Base-by-base conservation (phyloP, 805 yeast genomes). In the Starmerella floricola region DNA sequence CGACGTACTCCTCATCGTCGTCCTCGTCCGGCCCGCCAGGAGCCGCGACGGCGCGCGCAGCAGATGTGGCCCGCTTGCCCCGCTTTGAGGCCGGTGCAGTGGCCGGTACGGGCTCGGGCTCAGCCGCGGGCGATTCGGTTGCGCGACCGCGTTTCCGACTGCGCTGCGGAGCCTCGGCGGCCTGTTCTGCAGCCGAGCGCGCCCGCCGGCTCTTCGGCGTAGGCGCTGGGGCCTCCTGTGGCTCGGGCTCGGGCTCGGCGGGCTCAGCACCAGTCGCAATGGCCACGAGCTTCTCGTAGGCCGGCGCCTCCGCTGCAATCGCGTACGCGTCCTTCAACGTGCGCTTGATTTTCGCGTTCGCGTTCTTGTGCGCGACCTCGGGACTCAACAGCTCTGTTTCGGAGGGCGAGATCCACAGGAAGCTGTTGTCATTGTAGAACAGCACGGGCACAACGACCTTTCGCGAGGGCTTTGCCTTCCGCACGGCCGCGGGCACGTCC, bases 341-440 rank as follows among this genome's bases (percentile, higher is more conserved):
- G 19, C 44, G 46, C 29, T 46, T 45, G 4, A 40, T 38, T 31
- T 51, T 47, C 21, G 40, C 46, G 31, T 44, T 40, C 2, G 53
- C 40, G 18, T 38, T 27, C 40, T 53, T 53, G 3, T 20, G 27
- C 2, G 56, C 56, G 4, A 31, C 39, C 11, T 43, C 52, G 2
- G 41, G 42, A 8, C 45, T 8, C 16, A 55, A 46, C 6, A 20
- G 23, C 30, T 41, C 42, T 15, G 48, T 38, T 20, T 55, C 59
- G 12, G 37, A 28, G 6, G 59, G 54, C 16, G 68, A 63, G 31
- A 74, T 72, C 86, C 86, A 79, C 49, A 74, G 72, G 52, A 75
- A 79, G 11, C 76, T 77, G 54, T 76, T 79, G 58, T 78, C 86
- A 49, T 72, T 73, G 56, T 76, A 73, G 55, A 79, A 79, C 42